These are phyloP conservation scores for Saccharomyces hybrid DNA, from an alignment of 1,139 yeast species.

Conservation along the genomic window DNA sequence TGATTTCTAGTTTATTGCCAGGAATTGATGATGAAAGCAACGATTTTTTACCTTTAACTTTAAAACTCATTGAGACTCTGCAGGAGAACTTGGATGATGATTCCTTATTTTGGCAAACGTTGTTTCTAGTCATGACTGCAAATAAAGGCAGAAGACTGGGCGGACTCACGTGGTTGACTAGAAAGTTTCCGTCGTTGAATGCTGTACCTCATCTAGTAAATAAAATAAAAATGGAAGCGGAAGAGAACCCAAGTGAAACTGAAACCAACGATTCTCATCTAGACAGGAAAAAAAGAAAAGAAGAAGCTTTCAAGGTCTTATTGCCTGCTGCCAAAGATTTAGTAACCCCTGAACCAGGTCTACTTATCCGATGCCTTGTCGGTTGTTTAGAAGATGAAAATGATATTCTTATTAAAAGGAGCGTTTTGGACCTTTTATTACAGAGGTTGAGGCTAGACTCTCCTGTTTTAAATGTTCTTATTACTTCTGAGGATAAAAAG, in stretches of 20 bases:
- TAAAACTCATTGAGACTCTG: slow-evolving; percentile 54
- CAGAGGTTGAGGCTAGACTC: slow-evolving; percentile 61
- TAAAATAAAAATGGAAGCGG: slow-evolving; percentile 5
- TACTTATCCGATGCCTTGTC: slow-evolving; percentile 66
- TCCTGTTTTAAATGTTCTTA: slow-evolving; percentile 43
- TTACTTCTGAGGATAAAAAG: slow-evolving; percentile 48
- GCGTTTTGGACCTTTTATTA: slow-evolving; percentile 75
- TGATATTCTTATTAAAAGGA: slow-evolving; percentile 71
- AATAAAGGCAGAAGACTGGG: slow-evolving; percentile 78
- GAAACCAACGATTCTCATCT: slow-evolving; percentile 1
- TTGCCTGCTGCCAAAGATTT: slow-evolving; percentile 55
- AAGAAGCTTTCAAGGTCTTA: slow-evolving; percentile 24
- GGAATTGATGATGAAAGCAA: slow-evolving; percentile 90
- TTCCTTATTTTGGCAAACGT: slow-evolving; percentile 76
- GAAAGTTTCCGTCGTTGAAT: slow-evolving; percentile 53
- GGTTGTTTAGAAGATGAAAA: slow-evolving; percentile 56
- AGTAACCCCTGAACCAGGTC: slow-evolving; percentile 70
- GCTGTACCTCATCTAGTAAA: slow-evolving; percentile 28
- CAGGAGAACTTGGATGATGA: slow-evolving; percentile 57
- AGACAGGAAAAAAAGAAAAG: slow-evolving; percentile 15
- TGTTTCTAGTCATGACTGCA: slow-evolving; percentile 67
- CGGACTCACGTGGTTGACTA: slow-evolving; percentile 69
- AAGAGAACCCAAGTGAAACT: slow-evolving; percentile 4
- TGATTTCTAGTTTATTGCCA: slow-evolving; percentile 68
- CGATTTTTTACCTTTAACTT: slow-evolving; percentile 61